These are phyloP conservation scores for Triangularia verruculosa DNA, from an alignment of 2,329 filamentous ascomycete genomes.

Conservation along the genomic window DNA sequence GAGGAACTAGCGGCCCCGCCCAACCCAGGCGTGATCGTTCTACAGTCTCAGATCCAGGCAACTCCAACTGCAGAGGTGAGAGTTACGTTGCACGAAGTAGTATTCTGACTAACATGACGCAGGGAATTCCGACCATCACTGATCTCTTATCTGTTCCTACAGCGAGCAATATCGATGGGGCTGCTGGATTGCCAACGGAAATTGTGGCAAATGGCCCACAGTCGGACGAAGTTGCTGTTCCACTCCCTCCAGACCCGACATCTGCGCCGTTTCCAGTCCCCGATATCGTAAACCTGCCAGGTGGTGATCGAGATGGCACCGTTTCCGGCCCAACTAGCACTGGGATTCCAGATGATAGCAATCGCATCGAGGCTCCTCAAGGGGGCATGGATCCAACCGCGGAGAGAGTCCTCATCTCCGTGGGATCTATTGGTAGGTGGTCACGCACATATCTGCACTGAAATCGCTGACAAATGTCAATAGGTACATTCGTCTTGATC, in stretches of 20 bases:
- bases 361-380: constrained; percentile 12
- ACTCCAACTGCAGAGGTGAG: constrained; percentile 20
- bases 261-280: constrained; percentile 15
- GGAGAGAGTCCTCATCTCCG: constrained; percentile 34
- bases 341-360: constrained; percentile 8
- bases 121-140: constrained; percentile 15
- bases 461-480: constrained; percentile 6
- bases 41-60: constrained; percentile 15
- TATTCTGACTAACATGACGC: background rate
- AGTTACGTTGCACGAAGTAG: background rate
- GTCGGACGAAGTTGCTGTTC: background rate
- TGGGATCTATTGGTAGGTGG: constrained; percentile 36
- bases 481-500: constrained; percentile 45
- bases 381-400: constrained; percentile 26
- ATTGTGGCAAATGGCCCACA: background rate
- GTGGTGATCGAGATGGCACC: constrained; percentile 9
- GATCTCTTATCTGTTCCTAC: constrained; percentile 13
- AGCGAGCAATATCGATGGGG: background rate
- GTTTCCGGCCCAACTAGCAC: background rate
- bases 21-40: constrained; percentile 11
- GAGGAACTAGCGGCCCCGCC: constrained; percentile 1
- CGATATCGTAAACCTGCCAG: background rate
- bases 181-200: background rate
- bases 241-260: background rate
- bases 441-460: background rate